Conservation (phyloP, 345 rosid genomes). For the Hirschfeldia incana region DNA sequence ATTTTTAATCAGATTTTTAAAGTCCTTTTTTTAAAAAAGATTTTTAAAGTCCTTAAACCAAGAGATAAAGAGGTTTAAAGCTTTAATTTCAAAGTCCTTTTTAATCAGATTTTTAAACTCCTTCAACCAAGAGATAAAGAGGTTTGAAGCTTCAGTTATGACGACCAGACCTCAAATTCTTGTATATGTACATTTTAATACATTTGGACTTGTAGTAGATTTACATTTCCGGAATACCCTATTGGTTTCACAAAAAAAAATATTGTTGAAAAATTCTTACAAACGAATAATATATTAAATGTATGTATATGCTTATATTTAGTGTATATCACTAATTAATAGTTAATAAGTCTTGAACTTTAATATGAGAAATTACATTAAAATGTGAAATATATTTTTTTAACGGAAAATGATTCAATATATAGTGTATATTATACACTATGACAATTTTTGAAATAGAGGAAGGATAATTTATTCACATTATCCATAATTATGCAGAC, state of each 20-base stretch:
- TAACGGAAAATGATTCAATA: neutral
- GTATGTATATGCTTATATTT: neutral
- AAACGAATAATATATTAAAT: neutral
- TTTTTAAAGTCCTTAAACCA: too few relatives aligned
- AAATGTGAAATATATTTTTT: neutral
- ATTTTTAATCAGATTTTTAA: too few relatives aligned
- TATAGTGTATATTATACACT: neutral
- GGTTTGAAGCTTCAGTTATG: constrained; percentile 29
- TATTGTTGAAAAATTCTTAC: neutral
- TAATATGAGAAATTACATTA: neutral
- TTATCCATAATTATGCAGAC: neutral
- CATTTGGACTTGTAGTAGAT: neutral
- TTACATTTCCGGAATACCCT: neutral
- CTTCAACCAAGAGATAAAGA: neutral
- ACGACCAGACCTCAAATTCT: neutral
- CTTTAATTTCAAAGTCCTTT: too few relatives aligned
- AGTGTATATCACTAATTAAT: neutral
- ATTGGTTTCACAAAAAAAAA: neutral
- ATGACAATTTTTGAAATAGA: neutral
- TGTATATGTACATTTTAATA: neutral
- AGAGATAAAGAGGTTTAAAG: too few relatives aligned
- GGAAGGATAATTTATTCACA: neutral
- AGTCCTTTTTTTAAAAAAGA: too few relatives aligned
- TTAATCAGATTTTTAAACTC: neutral
- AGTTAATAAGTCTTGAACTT: neutral